Conservation (phyloP, 2,329 filamentous ascomycete species). For the Alternaria panax region DNA sequence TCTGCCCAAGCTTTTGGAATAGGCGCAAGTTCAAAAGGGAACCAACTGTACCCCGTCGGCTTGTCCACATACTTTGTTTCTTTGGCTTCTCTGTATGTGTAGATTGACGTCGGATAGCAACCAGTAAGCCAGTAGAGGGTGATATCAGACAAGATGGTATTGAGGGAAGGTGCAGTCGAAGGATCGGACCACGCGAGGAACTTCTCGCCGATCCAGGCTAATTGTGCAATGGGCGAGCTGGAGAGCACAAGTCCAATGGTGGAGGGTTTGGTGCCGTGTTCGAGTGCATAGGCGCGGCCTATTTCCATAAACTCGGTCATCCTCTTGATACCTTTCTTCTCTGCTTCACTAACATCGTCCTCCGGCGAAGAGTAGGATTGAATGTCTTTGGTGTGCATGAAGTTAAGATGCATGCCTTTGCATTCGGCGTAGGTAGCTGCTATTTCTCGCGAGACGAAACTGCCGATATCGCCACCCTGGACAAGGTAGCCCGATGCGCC, state of each 20-base stretch:
- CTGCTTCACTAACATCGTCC: constrained; percentile 37
- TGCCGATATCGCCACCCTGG: constrained; percentile 66
- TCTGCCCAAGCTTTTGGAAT: constrained; percentile 52
- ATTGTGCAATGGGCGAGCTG: constrained; percentile 62
- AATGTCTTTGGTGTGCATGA: constrained; percentile 33
- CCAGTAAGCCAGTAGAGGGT: constrained; percentile 65
- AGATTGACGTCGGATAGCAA: constrained; percentile 58
- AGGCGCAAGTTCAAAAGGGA: constrained; percentile 53
- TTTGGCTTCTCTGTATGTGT: constrained; percentile 55
- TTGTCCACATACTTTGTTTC: constrained; percentile 47
- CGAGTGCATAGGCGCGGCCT: constrained; percentile 59
- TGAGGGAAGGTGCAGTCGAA: constrained; percentile 40
- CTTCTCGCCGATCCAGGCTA: constrained; percentile 68
- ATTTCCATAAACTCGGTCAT: constrained; percentile 50
- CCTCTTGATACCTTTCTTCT: constrained; percentile 51
- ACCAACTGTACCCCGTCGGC: constrained; percentile 55
- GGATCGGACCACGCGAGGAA: constrained; percentile 62
- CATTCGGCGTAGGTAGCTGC: constrained; percentile 55
- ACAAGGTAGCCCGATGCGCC: constrained; percentile 57
- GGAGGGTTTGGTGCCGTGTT: constrained; percentile 63
- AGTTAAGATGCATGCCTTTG: constrained; percentile 53
- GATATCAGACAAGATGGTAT: constrained; percentile 59
- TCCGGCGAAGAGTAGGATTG: constrained; percentile 20
- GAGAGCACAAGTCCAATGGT: constrained; percentile 65
- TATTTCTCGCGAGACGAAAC: constrained; percentile 54